Conservation (phyloP, 129 eudicot species). For the Lonicera japonica region DNA sequence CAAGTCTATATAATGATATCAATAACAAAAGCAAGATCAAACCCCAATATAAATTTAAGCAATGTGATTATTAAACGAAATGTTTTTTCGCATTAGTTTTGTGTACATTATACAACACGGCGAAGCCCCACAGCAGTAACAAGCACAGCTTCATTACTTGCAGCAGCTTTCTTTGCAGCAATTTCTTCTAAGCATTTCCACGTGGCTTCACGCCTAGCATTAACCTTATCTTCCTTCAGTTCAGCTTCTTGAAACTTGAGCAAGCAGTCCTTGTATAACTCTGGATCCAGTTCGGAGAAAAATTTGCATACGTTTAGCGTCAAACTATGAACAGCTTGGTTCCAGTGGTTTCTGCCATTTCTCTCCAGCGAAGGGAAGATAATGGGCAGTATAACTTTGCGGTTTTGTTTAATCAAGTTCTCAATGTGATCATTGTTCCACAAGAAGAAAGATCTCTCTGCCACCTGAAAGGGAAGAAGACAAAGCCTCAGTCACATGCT, state of each 20-base stretch:
- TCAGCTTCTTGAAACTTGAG: conserved; percentile 74
- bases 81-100: too few relatives aligned
- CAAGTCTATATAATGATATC: too few relatives aligned
- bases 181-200: conserved; percentile 75
- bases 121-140: conserved; percentile 21
- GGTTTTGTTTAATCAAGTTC: conserved; percentile 74
- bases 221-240: conserved; percentile 47
- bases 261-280: conserved; percentile 68
- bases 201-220: conserved; percentile 53
- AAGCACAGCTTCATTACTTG: conserved; percentile 58
- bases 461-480: conserved; percentile 47
- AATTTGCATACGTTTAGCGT: conserved; percentile 65
- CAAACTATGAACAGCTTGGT: conserved; percentile 81
- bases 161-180: conserved; percentile 39
- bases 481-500: not conserved
- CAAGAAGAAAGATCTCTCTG: conserved; percentile 72
- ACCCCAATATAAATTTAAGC: too few relatives aligned
- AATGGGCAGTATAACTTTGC: conserved; percentile 70
- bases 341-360: conserved; percentile 77
- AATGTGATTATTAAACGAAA: too few relatives aligned
- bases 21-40: not conserved
- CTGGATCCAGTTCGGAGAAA: conserved; percentile 76
- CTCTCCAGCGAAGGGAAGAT: conserved; percentile 85
- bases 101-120: not conserved
- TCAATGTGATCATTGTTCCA: conserved; percentile 96